Evolutionary conservation across 2,329 filamentous ascomycete genomes (phyloP).

Genomic region (Coniochaeta sp.): DNA sequence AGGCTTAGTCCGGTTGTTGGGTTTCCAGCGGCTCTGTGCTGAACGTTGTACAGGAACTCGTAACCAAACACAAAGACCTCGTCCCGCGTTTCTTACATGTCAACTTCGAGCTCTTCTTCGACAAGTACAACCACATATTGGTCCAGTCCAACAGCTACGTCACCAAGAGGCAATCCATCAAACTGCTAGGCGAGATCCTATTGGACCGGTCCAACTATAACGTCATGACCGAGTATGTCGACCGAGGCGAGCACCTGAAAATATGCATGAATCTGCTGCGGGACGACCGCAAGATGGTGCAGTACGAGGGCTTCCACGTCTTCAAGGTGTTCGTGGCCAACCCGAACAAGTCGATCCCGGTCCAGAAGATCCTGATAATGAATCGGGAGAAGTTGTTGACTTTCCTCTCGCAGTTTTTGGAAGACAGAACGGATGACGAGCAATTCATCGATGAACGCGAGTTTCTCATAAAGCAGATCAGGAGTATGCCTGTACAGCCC

Average conservation of each 20-base stretch:
- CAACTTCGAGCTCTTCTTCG: conserved; percentile 92
- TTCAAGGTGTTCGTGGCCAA: conserved; percentile 99
- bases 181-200: conserved; percentile 88
- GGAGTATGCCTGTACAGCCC: conserved; percentile 54
- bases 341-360: conserved; percentile 92
- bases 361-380: conserved; percentile 93
- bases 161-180: conserved; percentile 96
- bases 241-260: conserved; percentile 91
- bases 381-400: conserved; percentile 85
- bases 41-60: conserved; percentile 60
- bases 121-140: conserved; percentile 78
- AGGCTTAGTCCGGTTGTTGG: conserved; percentile 14
- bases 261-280: conserved; percentile 96
- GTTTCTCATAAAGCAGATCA: conserved; percentile 92
- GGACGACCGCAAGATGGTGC: conserved; percentile 97
- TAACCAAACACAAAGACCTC: conserved; percentile 89
- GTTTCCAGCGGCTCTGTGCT: not conserved
- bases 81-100: conserved; percentile 80
- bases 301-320: conserved; percentile 98
- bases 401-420: conserved; percentile 86
- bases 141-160: conserved; percentile 94
- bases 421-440: conserved; percentile 93
- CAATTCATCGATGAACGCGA: conserved; percentile 98
- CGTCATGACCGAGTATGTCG: conserved; percentile 96
- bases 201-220: conserved; percentile 94